Evolutionary conservation across 495 filamentous ascomycete genomes (phyloP).

Genomic region (Penicillium parvum): DNA sequence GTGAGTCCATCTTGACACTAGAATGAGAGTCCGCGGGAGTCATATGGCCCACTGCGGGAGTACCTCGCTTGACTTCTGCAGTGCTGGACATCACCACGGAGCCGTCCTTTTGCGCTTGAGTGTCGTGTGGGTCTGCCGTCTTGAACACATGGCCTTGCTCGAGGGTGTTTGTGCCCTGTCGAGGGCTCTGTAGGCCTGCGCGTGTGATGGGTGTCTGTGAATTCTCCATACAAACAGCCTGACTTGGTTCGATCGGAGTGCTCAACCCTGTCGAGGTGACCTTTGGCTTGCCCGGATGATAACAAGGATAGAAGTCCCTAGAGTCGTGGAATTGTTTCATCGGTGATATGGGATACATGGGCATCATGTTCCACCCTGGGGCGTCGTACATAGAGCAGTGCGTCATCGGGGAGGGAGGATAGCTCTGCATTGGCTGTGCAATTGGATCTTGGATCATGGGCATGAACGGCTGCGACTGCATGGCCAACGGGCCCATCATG

Average conservation of each 20-base stretch:
- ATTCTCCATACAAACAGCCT: constrained; percentile 28
- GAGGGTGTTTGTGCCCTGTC: constrained; percentile 23
- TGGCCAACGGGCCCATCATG: constrained; percentile 25
- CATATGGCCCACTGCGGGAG: constrained; percentile 29
- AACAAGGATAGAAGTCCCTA: constrained; percentile 1
- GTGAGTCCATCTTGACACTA: constrained; percentile 25
- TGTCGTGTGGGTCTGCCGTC: constrained; percentile 8
- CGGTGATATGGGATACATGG: constrained; percentile 30
- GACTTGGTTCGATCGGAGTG: constrained; percentile 5
- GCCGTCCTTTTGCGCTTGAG: constrained; percentile 22
- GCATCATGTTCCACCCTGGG: constrained; percentile 29
- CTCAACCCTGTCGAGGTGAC: constrained; percentile 5
- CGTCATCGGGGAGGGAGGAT: constrained; percentile 32
- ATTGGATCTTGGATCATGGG: constrained; percentile 30
- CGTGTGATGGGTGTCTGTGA: constrained; percentile 22
- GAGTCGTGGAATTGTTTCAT: constrained; percentile 16
- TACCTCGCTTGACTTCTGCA: constrained; percentile 34
- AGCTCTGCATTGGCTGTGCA: constrained; percentile 22
- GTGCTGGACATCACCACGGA: constrained; percentile 29
- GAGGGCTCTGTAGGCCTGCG: constrained; percentile 18
- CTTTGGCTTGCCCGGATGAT: constrained; percentile 13
- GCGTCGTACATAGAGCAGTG: constrained; percentile 28
- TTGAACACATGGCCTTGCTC: constrained; percentile 31
- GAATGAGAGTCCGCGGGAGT: constrained; percentile 31
- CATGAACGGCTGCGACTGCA: constrained; percentile 27